Percentiles rank a stretch among this genome's conserved stretches.
Evolutionary conservation across 2,329 filamentous ascomycete genomes (phyloP).

Genomic region (Paecilomyces sp.): DNA sequence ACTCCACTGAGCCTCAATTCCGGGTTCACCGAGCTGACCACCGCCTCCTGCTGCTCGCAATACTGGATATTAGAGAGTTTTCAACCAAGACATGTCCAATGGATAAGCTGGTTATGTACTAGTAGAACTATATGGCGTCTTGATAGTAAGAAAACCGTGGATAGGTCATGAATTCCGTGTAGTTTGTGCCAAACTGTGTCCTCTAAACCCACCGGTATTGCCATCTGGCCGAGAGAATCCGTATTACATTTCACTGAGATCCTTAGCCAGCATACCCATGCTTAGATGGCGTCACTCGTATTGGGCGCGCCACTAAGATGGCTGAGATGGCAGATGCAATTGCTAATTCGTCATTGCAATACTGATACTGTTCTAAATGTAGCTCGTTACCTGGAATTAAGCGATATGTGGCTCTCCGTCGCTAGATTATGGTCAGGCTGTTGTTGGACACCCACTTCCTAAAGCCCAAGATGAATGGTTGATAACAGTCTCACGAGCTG

Average conservation of each 20-base stretch:
- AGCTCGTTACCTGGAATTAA: not conserved
- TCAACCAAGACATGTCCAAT: not conserved
- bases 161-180: not conserved
- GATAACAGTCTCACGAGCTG: not conserved
- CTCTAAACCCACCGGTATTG: not conserved
- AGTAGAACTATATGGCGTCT: not conserved
- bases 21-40: not conserved
- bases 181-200: not conserved
- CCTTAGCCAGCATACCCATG: not conserved
- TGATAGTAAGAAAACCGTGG: not conserved
- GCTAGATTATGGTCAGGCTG: not conserved
- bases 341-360: not conserved
- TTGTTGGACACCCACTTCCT: not conserved
- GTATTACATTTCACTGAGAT: not conserved
- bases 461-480: not conserved
- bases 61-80: not conserved
- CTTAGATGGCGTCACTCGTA: not conserved
- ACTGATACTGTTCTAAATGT: not conserved
- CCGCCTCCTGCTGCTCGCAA: not conserved
- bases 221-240: not conserved
- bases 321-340: not conserved
- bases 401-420: not conserved
- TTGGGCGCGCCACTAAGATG: not conserved
- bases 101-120: not conserved
- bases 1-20: not conserved